phyloP scores from a whole-genome alignment of 73 alveolate species.

The Paramecium tetraurelia region DNA sequence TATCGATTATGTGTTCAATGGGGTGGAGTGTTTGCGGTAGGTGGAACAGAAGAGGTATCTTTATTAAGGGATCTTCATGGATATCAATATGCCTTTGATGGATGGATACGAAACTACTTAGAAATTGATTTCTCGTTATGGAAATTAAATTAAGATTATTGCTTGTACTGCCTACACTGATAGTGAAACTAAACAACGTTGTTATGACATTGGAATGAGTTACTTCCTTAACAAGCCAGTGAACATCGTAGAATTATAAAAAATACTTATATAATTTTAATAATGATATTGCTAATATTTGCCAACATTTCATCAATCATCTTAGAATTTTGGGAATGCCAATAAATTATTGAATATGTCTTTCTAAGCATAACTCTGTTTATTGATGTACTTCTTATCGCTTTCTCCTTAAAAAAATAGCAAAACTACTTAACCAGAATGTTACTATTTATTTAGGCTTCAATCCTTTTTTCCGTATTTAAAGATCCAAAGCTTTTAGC shows the following conservation, averaged over 20 bases:
- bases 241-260: background rate
- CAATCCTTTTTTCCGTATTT: background rate
- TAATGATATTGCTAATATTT: background rate
- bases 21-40: background rate
- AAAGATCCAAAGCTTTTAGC: background rate
- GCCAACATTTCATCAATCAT: background rate
- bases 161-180: slow-evolving; percentile 9
- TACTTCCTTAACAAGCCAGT: slow-evolving; percentile 32
- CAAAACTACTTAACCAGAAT: background rate
- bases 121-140: background rate
- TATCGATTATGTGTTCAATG: slow-evolving; percentile 49
- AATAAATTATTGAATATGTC: background rate
- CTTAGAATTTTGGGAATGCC: background rate
- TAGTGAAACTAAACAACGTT: background rate
- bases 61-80: slow-evolving; percentile 32
- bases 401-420: background rate
- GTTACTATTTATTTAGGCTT: background rate
- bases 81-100: slow-evolving; percentile 60
- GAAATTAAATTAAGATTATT: background rate
- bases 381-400: background rate
- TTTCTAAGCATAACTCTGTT: background rate
- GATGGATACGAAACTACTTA: slow-evolving; percentile 54
- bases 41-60: background rate
- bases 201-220: background rate
- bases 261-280: background rate